These are phyloP conservation scores for Nicotiana sylvestris DNA, from an alignment of 257 asterid species.

Conservation along the genomic window DNA sequence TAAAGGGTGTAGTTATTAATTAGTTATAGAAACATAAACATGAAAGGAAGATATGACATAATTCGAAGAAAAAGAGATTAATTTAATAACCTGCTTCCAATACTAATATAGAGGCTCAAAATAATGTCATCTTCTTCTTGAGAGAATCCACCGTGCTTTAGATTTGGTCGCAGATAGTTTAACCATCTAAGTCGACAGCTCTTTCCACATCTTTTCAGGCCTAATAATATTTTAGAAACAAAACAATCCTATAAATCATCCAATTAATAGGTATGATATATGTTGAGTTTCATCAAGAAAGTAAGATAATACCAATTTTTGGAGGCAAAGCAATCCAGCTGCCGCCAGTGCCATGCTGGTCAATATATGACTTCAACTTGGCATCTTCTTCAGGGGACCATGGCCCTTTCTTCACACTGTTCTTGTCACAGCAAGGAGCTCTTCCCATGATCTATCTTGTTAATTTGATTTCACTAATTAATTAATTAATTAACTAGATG, in stretches of 20 bases:
- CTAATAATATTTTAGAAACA: constrained; percentile 18
- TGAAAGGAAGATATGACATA: neutral
- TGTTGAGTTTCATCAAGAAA: neutral
- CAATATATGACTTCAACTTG: constrained; percentile 57
- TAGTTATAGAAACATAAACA: neutral
- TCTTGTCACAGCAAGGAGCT: constrained; percentile 84
- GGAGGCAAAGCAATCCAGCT: constrained; percentile 81
- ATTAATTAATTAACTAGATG: neutral
- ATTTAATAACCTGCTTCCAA: constrained; percentile 64
- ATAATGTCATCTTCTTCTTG: constrained; percentile 74
- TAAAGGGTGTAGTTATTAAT: neutral
- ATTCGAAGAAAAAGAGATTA: neutral
- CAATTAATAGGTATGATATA: neutral
- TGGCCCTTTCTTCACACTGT: constrained; percentile 72
- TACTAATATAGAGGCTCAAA: constrained; percentile 66
- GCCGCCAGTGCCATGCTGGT: constrained; percentile 65
- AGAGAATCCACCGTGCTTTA: constrained; percentile 71
- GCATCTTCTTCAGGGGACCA: constrained; percentile 84
- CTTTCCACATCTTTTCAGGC: constrained; percentile 70
- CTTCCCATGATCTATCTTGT: constrained; percentile 46
- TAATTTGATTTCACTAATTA: neutral
- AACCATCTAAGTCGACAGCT: constrained; percentile 74
- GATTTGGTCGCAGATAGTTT: constrained; percentile 68
- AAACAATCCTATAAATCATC: neutral
- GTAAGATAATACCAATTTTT: constrained; percentile 42